Base-by-base conservation (phyloP, 2,329 filamentous ascomycete species). In the Xylariaceae sp. region DNA sequence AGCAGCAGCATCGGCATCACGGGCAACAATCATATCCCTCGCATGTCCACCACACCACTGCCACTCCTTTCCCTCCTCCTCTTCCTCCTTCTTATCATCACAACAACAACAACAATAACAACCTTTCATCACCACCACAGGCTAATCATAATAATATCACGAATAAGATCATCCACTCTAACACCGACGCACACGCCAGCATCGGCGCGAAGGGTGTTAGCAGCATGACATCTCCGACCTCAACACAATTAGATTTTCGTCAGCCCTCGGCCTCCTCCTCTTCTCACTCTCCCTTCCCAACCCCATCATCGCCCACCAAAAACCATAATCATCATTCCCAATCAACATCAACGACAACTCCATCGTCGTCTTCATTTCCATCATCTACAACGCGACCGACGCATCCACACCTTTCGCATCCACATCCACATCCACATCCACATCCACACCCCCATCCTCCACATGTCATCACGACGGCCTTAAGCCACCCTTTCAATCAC, bases 211-310 rank as follows among this genome's bases (percentile, higher is more conserved):
- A 44, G 44, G 47, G 44, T 49, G n/a, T n/a, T n/a, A n/a, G n/a
- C n/a, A 53, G 52, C 44, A 54, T 55, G 57, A 61, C 57, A 52
- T 59, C 59, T 55, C 60, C 56, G 56, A 61, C 57, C 49, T 49
- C 56, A 52, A 48, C 57, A 43, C 56, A 57, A 43, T 49, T 60
- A 57, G 58, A 62, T 59, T 62, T 61, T 56, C 56, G 58, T 61
- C 60, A 63, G 60, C 59, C 60, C 54, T 50, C 58, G 44, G 52
- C 48, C 60, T 62, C 50, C 55, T 59, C 52, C 38, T 17, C 37
- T 48, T 48, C 48, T 51, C 50, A 53, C 20, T 47, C 42, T 48
- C 52, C 44, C 47, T 59, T 50, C 55, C 53, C 47, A 27, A 45
- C 52, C 11, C 52, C 52, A 44, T 55, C 56, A 47, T 50, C 54